phyloP scores from a whole-genome alignment of 2,329 filamentous ascomycete species.

The Pseudocercospora vitis region DNA sequence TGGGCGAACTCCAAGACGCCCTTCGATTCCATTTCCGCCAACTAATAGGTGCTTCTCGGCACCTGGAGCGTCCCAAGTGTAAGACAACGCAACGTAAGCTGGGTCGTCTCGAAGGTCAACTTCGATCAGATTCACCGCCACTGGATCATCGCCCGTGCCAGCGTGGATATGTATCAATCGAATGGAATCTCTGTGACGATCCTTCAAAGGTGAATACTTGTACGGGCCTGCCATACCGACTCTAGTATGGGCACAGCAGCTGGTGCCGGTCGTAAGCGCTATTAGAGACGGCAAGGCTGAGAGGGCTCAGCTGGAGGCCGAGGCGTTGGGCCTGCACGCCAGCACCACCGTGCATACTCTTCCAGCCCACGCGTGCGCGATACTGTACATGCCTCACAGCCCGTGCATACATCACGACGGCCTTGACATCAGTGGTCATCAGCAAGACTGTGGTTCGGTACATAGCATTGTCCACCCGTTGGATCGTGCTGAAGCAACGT shows the following conservation, averaged over 20 bases:
- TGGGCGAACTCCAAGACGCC: not conserved
- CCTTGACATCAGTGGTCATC: not conserved
- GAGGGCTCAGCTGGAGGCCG: too few relatives aligned
- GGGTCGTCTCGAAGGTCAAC: not conserved
- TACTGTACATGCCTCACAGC: too few relatives aligned
- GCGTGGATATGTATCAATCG: not conserved
- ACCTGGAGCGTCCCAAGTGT: not conserved
- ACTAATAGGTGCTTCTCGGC: not conserved
- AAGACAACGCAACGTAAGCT: not conserved
- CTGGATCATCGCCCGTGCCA: not conserved
- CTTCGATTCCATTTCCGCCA: not conserved
- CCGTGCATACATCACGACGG: not conserved
- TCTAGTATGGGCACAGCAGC: too few relatives aligned
- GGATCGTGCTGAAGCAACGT: not conserved
- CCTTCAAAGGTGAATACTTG: too few relatives aligned
- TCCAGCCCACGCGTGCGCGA: too few relatives aligned
- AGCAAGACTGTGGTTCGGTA: not conserved
- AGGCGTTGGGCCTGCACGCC: too few relatives aligned
- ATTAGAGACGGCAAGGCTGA: too few relatives aligned
- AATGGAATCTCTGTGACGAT: too few relatives aligned
- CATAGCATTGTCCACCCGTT: not conserved
- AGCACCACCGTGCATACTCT: too few relatives aligned
- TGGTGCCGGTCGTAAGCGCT: too few relatives aligned
- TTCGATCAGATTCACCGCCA: not conserved
- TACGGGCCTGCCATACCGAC: too few relatives aligned